These are phyloP conservation scores for Spinellus fusiger DNA, from an alignment of 192 early-diverging fungal species.

Conservation along the genomic window DNA sequence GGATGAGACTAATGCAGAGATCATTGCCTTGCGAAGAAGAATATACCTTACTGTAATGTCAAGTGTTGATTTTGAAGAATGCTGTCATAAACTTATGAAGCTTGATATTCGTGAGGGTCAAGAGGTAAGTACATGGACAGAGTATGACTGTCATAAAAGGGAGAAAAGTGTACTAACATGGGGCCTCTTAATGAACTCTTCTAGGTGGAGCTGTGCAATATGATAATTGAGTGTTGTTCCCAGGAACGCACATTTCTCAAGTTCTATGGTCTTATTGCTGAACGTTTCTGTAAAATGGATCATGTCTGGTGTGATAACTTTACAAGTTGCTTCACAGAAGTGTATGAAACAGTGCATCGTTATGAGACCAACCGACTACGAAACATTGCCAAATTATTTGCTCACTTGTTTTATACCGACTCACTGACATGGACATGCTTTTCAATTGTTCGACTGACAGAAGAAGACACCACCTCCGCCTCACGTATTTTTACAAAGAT, in stretches of 20 bases:
- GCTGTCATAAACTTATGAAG: constrained; percentile 90
- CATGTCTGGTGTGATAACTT: constrained; percentile 76
- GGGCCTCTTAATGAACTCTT: constrained; percentile 2
- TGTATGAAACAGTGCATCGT: constrained; percentile 88
- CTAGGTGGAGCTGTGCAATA: constrained; percentile 84
- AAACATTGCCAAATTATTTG: constrained; percentile 89
- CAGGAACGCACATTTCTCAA: constrained; percentile 93
- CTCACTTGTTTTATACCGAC: constrained; percentile 80
- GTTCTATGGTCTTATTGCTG: constrained; percentile 90
- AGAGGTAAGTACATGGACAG: constrained; percentile 52
- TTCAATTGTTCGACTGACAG: constrained; percentile 73
- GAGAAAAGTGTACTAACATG: neutral
- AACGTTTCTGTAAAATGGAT: constrained; percentile 85
- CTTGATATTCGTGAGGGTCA: constrained; percentile 78
- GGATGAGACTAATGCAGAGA: constrained; percentile 85
- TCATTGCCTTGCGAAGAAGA: constrained; percentile 82
- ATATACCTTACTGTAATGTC: constrained; percentile 98
- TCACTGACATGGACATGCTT: constrained; percentile 82
- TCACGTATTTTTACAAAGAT: constrained; percentile 98
- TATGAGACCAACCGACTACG: constrained; percentile 90
- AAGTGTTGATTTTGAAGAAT: constrained; percentile 91
- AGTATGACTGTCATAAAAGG: neutral
- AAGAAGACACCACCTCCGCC: constrained; percentile 91
- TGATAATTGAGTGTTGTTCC: constrained; percentile 96
- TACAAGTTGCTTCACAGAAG: constrained; percentile 68